Evolutionary conservation across 2,329 filamentous ascomycete genomes (phyloP), one percentile per base, ranked within the genome.

Genomic region (Sporothrix luriei): DNA sequence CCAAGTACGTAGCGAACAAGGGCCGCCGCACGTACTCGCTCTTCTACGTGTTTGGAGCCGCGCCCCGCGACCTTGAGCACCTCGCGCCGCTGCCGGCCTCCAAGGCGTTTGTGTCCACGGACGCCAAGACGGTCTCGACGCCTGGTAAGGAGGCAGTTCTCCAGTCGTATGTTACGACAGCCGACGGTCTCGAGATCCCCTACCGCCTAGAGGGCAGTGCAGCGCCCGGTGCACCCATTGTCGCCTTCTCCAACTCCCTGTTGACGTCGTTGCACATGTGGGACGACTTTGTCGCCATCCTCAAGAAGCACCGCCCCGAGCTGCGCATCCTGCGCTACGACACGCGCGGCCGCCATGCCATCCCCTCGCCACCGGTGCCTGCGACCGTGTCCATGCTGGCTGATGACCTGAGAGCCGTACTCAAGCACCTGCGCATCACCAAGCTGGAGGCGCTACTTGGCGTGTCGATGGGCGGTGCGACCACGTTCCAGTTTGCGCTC

Each of bases 391-490:
- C 91, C 73, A 80, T 88, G 2, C 82, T 95, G 0, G 86, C 91
- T 3, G 83, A 85, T 9, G 93, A 96, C 76, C 81, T 95, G 26
- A 82, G 84, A 49, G 78, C 82, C 0, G 78, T 97, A 0, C 85
- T 96, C 3, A 83, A 89, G 68, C 87, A 89, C 0, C 83, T 96
- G 40, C 87, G 91, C 64, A 88, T 94, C 54, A 82, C 85, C 11
- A 85, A 86, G 75, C 87, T 91, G 0, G 86, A 90, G 46, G 83
- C 86, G 0, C 81, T 94, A 0, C 82, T 95, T 24, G 93, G 93
- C 24, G 92, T 96, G 3, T 92, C 89, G 48, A 88, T 95, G 77
- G 93, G 93, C 72, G 93, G 93, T 67, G 91, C 90, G 2, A 95
- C 92, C 0, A 84, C 89, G 0, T 84, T 95, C 65, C 89, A 90